Evolutionary conservation across 129 eudicot genomes (phyloP).

Genomic region (Tanacetum coccineum): DNA sequence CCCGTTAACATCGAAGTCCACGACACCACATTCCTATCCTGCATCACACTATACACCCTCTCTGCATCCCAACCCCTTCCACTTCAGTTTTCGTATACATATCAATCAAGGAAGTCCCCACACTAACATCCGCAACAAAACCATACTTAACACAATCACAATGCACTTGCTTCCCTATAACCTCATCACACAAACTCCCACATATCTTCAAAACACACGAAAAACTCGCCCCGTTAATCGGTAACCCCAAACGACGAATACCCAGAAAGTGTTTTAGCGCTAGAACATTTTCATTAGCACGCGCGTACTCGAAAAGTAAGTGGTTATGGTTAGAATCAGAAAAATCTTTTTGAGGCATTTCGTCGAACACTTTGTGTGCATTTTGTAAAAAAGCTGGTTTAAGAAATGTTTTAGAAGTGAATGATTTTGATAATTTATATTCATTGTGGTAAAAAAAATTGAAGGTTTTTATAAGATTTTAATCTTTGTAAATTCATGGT

Average conservation of each 20-base stretch:
- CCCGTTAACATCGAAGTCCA: constrained; percentile 93
- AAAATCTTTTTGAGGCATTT: constrained; percentile 36
- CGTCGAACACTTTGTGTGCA: constrained; percentile 60
- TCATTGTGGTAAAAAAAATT: not conserved
- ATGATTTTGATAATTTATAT: constrained; percentile 14
- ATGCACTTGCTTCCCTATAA: constrained; percentile 66
- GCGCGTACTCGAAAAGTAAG: constrained; percentile 65
- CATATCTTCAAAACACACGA: constrained; percentile 79
- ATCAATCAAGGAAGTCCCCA: constrained; percentile 85
- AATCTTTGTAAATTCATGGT: constrained; percentile 25
- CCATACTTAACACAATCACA: constrained; percentile 63
- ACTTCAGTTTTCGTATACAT: constrained; percentile 60
- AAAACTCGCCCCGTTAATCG: constrained; percentile 56
- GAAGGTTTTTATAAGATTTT: constrained; percentile 24
- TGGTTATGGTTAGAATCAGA: constrained; percentile 44
- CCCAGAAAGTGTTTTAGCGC: constrained; percentile 41
- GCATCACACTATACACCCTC: constrained; percentile 61
- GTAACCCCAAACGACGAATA: constrained; percentile 47
- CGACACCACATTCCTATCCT: constrained; percentile 71
- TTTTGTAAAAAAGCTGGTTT: not conserved
- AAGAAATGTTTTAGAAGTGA: constrained; percentile 22
- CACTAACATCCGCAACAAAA: constrained; percentile 68
- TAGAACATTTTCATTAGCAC: constrained; percentile 40
- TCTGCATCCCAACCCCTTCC: constrained; percentile 43
- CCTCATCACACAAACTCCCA: constrained; percentile 48